A percentile compares a stretch with the other conserved stretches of the same genome.
Conservation (phyloP, 768 basidiomycete genomes). For the Cantharellus anzutake region DNA sequence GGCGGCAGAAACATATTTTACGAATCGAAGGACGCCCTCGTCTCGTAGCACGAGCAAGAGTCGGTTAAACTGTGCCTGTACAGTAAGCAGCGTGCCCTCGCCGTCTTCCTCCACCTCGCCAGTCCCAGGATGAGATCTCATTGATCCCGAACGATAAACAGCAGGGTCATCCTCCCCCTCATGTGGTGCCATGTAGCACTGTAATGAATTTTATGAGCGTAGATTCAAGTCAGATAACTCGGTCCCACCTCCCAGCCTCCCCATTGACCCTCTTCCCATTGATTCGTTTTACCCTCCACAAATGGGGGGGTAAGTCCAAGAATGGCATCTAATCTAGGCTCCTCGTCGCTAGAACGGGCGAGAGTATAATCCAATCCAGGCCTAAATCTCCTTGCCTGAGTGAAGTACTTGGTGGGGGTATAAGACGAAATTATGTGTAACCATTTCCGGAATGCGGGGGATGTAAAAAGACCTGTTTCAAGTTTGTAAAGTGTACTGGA, state of each 20-base stretch:
- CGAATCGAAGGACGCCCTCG: conserved; percentile 78
- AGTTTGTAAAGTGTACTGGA: conserved; percentile 32
- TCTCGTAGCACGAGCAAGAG: conserved; percentile 80
- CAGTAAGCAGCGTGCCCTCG: conserved; percentile 62
- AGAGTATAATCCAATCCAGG: conserved; percentile 92
- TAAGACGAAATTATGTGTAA: conserved; percentile 49
- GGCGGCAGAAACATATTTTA: conserved; percentile 82
- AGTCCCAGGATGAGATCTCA: neutral
- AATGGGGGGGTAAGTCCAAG: conserved; percentile 61
- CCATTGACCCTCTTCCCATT: conserved; percentile 57
- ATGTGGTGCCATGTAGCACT: conserved; percentile 93
- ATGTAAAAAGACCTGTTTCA: conserved; percentile 62
- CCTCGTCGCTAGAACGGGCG: conserved; percentile 67
- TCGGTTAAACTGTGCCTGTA: conserved; percentile 79
- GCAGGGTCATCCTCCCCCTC: conserved; percentile 92
- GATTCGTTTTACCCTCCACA: conserved; percentile 15
- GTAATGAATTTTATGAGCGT: neutral
- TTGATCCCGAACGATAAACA: conserved; percentile 50
- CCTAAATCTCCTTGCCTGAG: conserved; percentile 76
- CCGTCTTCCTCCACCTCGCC: conserved; percentile 35
- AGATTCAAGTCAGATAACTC: conserved; percentile 1
- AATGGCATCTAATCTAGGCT: conserved; percentile 69
- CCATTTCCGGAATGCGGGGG: conserved; percentile 82
- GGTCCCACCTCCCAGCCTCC: conserved; percentile 82
- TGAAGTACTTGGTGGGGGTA: conserved; percentile 48